Percentiles rank a stretch among this genome's conserved stretches.
Evolutionary conservation across 805 yeast genomes (phyloP).

Genomic region (Candida peoriensis): DNA sequence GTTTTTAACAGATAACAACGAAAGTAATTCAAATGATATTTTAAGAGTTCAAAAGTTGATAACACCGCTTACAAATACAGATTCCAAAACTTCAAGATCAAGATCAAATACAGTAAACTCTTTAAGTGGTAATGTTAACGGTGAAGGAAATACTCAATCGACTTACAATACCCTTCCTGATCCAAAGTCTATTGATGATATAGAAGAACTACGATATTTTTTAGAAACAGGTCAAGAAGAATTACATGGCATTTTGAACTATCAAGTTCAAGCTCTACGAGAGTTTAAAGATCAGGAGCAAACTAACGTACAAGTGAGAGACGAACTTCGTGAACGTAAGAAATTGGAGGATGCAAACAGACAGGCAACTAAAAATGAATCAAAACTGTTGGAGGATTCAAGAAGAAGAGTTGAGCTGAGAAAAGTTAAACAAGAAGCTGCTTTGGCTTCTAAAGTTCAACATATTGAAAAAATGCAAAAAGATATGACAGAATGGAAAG

Average conservation of each 20-base stretch:
- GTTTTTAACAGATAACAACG: conserved; percentile 28
- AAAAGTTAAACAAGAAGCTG: conserved; percentile 29
- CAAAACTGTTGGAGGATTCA: conserved; percentile 36
- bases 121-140: conserved; percentile 7
- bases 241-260: conserved; percentile 29
- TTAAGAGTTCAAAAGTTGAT: conserved; percentile 23
- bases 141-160: conserved; percentile 1
- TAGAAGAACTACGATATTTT: conserved; percentile 37
- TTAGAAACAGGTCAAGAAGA: conserved; percentile 39
- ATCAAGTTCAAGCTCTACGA: conserved; percentile 26
- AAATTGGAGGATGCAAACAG: conserved; percentile 37
- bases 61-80: conserved; percentile 7
- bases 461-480: conserved; percentile 29
- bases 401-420: conserved; percentile 32
- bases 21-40: conserved; percentile 17
- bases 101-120: conserved; percentile 31
- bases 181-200: conserved; percentile 29
- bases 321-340: conserved; percentile 34
- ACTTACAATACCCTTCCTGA: conserved; percentile 14
- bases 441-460: conserved; percentile 24
- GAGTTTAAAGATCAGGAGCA: conserved; percentile 37
- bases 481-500: conserved; percentile 32
- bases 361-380: conserved; percentile 34
- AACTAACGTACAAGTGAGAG: conserved; percentile 28
- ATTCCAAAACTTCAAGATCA: conserved; percentile 22